A percentile compares a stretch with the other conserved stretches of the same genome.
Conservation (phyloP, 331 rosid genomes). For the Quercus phellos region DNA sequence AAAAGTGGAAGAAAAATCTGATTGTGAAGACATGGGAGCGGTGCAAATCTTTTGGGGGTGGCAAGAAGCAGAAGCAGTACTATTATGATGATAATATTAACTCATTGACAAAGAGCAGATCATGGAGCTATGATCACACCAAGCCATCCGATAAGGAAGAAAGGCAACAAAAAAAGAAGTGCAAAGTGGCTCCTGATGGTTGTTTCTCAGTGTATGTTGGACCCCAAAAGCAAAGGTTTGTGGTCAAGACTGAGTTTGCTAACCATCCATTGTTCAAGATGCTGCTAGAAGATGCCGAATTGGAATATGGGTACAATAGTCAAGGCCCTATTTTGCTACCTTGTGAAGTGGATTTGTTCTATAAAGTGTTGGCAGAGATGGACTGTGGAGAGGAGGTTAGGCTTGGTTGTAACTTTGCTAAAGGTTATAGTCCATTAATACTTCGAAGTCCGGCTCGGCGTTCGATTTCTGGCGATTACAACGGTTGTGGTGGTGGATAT, state of each 20-base stretch:
- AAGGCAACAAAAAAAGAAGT: not conserved
- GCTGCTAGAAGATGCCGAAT: slow-evolving; percentile 63
- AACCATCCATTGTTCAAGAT: slow-evolving; percentile 63
- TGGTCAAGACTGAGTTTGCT: slow-evolving; percentile 37
- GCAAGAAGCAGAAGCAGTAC: not conserved
- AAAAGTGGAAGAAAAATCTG: slow-evolving; percentile 17
- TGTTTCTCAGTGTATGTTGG: slow-evolving; percentile 64
- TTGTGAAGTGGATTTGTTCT: slow-evolving; percentile 51
- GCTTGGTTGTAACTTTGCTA: not conserved
- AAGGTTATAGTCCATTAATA: slow-evolving; percentile 16
- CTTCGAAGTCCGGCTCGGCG: slow-evolving; percentile 19
- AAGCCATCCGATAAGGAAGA: not conserved
- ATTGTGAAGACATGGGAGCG: slow-evolving; percentile 23
- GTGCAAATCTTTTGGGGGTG: not conserved
- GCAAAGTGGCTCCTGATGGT: slow-evolving; percentile 46
- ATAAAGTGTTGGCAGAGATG: slow-evolving; percentile 43
- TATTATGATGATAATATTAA: not conserved
- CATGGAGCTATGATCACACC: not conserved
- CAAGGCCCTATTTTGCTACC: slow-evolving; percentile 75
- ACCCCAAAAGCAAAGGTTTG: slow-evolving; percentile 39
- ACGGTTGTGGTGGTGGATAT: slow-evolving; percentile 6
- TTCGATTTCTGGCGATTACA: not conserved
- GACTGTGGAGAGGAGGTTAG: slow-evolving; percentile 3
- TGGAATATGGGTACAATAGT: slow-evolving; percentile 47
- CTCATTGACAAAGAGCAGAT: slow-evolving; percentile 5